Percentiles rank a stretch among this genome's conserved stretches.
Conservation (phyloP, 1,284 basidiomycete species). For the Cutaneotrichosporon cavernicola region DNA sequence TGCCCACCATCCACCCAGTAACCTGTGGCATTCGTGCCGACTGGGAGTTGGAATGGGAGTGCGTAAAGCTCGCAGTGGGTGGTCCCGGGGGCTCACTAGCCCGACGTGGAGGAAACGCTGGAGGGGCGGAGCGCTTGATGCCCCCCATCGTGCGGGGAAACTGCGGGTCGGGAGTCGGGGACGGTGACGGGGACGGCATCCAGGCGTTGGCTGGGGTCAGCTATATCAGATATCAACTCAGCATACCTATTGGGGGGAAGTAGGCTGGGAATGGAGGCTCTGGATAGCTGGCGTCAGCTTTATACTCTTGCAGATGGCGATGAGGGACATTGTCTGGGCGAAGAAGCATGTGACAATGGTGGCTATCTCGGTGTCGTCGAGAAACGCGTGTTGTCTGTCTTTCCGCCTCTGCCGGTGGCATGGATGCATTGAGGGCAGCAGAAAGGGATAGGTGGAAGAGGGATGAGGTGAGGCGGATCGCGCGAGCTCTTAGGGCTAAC, state of each 20-base stretch:
- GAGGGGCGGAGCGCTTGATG: background rate
- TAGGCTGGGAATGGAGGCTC: background rate
- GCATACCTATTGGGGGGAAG: no score
- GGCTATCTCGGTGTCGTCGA: background rate
- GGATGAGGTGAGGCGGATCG: background rate
- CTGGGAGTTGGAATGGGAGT: background rate
- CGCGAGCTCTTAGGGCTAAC: background rate
- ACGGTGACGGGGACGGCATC: no score
- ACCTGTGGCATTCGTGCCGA: background rate
- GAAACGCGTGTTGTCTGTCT: background rate
- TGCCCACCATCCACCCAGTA: background rate
- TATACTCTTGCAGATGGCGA: background rate
- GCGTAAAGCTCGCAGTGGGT: background rate
- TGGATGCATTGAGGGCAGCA: background rate
- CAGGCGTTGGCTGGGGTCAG: no score
- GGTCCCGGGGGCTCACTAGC: background rate
- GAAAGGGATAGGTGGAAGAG: background rate
- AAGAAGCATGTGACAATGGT: background rate
- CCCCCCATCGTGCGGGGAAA: background rate
- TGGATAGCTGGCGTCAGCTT: background rate
- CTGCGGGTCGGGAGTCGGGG: background rate
- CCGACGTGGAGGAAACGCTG: background rate
- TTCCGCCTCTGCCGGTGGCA: background rate
- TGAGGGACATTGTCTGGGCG: background rate
- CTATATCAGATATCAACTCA: no score